Base-by-base conservation (phyloP, 352 stramenopile species). In the Thalassiosira exigua region DNA sequence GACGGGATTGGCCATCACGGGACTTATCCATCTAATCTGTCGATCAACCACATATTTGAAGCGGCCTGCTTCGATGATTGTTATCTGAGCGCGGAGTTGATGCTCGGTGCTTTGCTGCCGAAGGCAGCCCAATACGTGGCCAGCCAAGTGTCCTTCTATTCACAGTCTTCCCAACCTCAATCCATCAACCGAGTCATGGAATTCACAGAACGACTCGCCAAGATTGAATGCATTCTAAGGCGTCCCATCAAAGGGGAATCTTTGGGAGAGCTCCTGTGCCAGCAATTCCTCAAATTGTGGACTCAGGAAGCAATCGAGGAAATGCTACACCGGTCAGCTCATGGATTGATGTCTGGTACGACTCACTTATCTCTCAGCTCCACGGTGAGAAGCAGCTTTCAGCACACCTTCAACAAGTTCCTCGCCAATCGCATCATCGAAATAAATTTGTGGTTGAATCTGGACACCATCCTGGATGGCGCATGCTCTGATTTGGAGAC, bases 331-430 rank as follows among this genome's bases (percentile, higher is more conserved):
- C 32, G 54, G 19, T 50, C 68, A n/a, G 60, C 75, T 27, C 14
- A 29, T 54, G 46, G 54, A 26, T 54, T 83, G 22, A 32, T 44
- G 24, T 74, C 59, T 22, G 69, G 69, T 1, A 79, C 62, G 26
- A 75, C 69, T 14, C 48, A 76, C 29, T 65, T 84, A 22, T 74
- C 69, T 11, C 42, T 84, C 0, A 84, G 68, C 29, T 50, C 64
- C 42, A 32, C 71, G 27, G 24, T 80, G 17, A 61, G 42, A 19
- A 75, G 50, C 19, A 42, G 26, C 0, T 73, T 84, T 53, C 76
- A 82, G 36, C 54, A 76, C 26, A 73, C 70, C 11, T 81, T 84
- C 51, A 79, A 75, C 69, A 71, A 76, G 33, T 84, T 79, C 61
- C 48, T 84, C 1, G 71, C 73, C 14, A 70, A 66, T 54, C 61